phyloP scores from a whole-genome alignment of 208 protist genomes.

The Herpetomonas muscarum region DNA sequence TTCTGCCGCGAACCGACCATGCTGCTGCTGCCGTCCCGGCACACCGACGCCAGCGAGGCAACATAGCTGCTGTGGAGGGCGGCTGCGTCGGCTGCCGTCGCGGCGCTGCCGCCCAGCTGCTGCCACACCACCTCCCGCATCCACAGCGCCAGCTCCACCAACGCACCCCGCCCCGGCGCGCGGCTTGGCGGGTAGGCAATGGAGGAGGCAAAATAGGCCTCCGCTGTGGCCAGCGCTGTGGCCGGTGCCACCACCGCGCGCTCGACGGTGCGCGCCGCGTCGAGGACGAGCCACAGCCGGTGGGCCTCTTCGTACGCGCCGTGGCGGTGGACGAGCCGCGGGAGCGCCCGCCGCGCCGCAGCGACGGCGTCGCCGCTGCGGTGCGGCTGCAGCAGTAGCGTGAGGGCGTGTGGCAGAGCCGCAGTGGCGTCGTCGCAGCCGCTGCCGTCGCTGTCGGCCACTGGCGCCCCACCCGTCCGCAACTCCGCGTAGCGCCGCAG shows the following conservation, averaged over 20 bases:
- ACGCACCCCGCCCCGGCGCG: no score
- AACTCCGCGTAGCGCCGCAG: no score
- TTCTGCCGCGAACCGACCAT: background rate
- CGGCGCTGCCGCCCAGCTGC: background rate
- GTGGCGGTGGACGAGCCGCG: background rate
- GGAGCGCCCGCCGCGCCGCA: background rate
- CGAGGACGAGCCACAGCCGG: conserved; percentile 10
- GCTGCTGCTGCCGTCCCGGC: background rate
- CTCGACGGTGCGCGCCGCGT: conserved; percentile 6
- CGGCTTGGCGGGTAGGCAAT: no score
- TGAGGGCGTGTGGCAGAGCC: no score
- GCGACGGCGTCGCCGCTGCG: background rate
- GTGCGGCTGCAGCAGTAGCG: background rate
- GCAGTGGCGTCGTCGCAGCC: no score
- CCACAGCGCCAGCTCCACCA: background rate
- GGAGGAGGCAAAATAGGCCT: background rate
- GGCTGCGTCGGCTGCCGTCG: background rate
- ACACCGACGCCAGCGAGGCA: background rate
- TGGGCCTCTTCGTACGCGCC: conserved; percentile 2
- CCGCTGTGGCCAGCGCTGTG: background rate
- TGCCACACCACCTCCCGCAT: background rate
- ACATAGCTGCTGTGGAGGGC: background rate
- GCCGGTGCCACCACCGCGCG: background rate
- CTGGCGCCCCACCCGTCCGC: no score
- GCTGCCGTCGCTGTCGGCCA: no score